Evolutionary conservation across 2,329 filamentous ascomycete genomes (phyloP).

Genomic region (Clarireedia sp.): DNA sequence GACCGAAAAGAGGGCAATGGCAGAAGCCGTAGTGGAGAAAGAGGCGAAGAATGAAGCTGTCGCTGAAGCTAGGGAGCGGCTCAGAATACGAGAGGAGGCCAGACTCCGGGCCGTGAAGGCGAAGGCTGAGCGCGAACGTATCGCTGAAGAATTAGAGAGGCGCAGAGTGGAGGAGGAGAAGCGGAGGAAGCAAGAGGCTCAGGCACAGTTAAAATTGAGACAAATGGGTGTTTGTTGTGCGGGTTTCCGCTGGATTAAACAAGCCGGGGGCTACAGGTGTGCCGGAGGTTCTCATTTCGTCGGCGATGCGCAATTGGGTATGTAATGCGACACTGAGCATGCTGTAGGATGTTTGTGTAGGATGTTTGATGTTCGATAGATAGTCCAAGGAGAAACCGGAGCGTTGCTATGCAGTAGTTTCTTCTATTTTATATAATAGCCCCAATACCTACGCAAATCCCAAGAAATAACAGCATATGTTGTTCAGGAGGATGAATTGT

Average conservation of each 20-base stretch:
- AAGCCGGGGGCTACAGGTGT: slow-evolving; percentile 52
- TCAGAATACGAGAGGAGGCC: slow-evolving; percentile 23
- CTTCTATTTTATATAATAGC: too few relatives aligned
- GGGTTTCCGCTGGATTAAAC: slow-evolving; percentile 56
- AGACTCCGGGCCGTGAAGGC: slow-evolving; percentile 26
- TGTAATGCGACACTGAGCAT: neutral
- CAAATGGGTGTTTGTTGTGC: slow-evolving; percentile 45
- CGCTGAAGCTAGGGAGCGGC: slow-evolving; percentile 3
- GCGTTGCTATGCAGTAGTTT: too few relatives aligned
- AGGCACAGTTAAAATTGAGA: slow-evolving; percentile 40
- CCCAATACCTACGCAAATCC: too few relatives aligned
- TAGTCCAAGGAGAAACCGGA: too few relatives aligned
- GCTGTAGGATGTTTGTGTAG: too few relatives aligned
- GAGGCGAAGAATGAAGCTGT: slow-evolving; percentile 2
- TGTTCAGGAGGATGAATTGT: too few relatives aligned
- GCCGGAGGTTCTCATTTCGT: slow-evolving; percentile 52
- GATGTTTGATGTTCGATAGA: too few relatives aligned
- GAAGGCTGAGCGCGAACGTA: slow-evolving; percentile 22
- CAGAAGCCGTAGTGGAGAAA: slow-evolving; percentile 10
- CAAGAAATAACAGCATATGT: too few relatives aligned
- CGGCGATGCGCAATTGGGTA: slow-evolving; percentile 30
- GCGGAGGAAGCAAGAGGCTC: slow-evolving; percentile 33
- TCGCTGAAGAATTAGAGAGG: slow-evolving; percentile 31
- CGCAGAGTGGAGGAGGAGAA: slow-evolving; percentile 34
- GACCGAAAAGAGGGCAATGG: slow-evolving; percentile 12